Percentiles rank a stretch among this genome's conserved stretches.
Evolutionary conservation across 202 grass and related monocot genomes (phyloP).

Genomic region (Zoysia matrella): DNA sequence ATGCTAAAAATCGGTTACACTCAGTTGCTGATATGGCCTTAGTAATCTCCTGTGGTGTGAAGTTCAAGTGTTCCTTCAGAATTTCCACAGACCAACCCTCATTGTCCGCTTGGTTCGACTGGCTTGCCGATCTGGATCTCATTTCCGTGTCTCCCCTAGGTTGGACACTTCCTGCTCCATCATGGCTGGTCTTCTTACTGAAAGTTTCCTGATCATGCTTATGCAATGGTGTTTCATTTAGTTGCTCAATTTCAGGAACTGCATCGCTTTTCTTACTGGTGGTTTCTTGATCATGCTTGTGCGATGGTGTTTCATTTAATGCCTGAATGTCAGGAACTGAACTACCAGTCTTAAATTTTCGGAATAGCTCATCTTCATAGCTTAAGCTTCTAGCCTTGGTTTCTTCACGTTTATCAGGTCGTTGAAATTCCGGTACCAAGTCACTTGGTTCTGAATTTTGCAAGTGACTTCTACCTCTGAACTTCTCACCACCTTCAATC

Average conservation of each 20-base stretch:
- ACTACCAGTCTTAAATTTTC: slow-evolving; percentile 28
- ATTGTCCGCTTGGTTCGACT: slow-evolving; percentile 34
- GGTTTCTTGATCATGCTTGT: slow-evolving; percentile 16
- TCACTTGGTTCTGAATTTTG: slow-evolving; percentile 10
- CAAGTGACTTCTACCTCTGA: slow-evolving; percentile 8
- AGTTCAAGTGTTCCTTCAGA: slow-evolving; percentile 50
- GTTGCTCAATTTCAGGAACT: slow-evolving; percentile 46
- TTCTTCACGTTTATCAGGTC: slow-evolving; percentile 2
- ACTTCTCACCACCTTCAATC: slow-evolving; percentile 8
- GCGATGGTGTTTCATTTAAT: slow-evolving; percentile 13
- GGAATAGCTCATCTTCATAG: slow-evolving; percentile 45
- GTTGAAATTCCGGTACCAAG: slow-evolving; percentile 20
- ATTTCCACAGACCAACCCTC: slow-evolving; percentile 42
- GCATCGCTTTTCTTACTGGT: neutral
- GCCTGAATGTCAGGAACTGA: slow-evolving; percentile 42
- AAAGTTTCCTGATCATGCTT: slow-evolving; percentile 19
- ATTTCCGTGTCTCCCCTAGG: slow-evolving; percentile 36
- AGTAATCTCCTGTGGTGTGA: slow-evolving; percentile 59
- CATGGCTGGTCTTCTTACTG: slow-evolving; percentile 14
- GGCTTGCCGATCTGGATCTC: slow-evolving; percentile 4
- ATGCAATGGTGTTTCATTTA: slow-evolving; percentile 16
- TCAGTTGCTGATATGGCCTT: slow-evolving; percentile 64
- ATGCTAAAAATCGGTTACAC: slow-evolving; percentile 62
- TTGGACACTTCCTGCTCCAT: slow-evolving; percentile 1
- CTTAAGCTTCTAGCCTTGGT: slow-evolving; percentile 34